Evolutionary conservation across 2,329 filamentous ascomycete genomes (phyloP).

Genomic region (Colletotrichum gloeosporioides): DNA sequence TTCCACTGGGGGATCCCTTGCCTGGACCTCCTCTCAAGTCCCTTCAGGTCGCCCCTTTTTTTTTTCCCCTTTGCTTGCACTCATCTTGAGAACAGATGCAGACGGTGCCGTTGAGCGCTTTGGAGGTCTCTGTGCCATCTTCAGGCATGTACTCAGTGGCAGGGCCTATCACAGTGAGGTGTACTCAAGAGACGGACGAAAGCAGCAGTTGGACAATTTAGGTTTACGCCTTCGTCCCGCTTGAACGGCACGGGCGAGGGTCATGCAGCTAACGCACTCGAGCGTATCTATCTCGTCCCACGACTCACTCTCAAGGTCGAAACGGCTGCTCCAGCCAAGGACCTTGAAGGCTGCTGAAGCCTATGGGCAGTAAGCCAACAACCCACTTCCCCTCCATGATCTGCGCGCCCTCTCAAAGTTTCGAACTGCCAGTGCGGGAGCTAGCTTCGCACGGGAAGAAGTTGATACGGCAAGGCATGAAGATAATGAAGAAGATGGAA

Average conservation of each 20-base stretch:
- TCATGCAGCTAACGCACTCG: constrained; percentile 13
- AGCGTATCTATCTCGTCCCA: neutral
- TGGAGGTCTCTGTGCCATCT: neutral
- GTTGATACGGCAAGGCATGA: neutral
- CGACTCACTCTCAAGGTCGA: neutral
- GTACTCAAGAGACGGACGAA: neutral
- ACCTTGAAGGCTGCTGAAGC: neutral
- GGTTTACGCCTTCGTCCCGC: constrained; percentile 18
- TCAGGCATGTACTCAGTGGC: neutral
- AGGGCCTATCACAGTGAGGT: neutral
- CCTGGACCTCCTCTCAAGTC: neutral
- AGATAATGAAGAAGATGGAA: neutral
- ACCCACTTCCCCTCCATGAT: neutral
- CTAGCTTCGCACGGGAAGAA: neutral
- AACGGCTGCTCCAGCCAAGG: neutral
- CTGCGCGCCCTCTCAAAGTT: constrained; percentile 6
- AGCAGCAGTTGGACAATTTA: neutral
- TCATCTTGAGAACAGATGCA: neutral
- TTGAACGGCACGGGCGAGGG: constrained; percentile 20
- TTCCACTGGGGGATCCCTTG: neutral
- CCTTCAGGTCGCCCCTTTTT: neutral
- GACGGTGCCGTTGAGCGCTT: neutral
- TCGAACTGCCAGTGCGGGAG: constrained; percentile 13
- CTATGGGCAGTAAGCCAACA: neutral
- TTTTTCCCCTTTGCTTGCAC: neutral